Percentiles rank a stretch among this genome's conserved stretches.
Evolutionary conservation across 78 protist genomes (phyloP).

Genomic region (Bigelowiella natans): DNA sequence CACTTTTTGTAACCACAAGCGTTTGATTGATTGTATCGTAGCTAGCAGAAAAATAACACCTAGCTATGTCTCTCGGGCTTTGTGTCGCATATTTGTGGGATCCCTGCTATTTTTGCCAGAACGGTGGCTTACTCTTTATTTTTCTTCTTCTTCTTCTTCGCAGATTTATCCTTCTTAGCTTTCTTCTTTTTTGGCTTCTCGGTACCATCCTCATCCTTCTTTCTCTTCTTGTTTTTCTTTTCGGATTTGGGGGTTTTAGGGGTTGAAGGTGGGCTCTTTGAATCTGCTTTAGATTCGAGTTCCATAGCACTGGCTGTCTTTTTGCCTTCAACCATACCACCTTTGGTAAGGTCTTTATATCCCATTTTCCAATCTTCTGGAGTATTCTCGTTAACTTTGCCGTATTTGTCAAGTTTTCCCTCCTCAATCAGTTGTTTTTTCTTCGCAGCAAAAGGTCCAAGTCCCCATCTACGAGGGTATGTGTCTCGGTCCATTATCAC

Average conservation of each 20-base stretch:
- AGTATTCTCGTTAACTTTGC: constrained; percentile 85
- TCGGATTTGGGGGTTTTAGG: background rate
- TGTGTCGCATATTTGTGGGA: too few species aligned
- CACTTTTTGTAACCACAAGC: too few species aligned
- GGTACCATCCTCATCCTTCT: background rate
- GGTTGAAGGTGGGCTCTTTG: background rate
- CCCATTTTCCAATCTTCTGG: constrained; percentile 74
- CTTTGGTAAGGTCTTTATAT: background rate
- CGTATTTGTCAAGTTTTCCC: constrained; percentile 94
- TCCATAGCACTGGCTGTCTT: background rate
- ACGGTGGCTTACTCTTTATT: background rate
- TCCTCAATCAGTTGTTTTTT: constrained; percentile 82
- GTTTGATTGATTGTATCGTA: too few species aligned
- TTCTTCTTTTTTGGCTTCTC: background rate
- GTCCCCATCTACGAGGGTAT: constrained; percentile 98
- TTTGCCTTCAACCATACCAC: background rate
- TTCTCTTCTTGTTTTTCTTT: background rate
- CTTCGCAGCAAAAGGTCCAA: constrained; percentile 71
- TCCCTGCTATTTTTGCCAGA: too few species aligned
- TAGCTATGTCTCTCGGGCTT: too few species aligned
- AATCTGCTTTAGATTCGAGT: background rate
- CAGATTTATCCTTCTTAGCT: background rate
- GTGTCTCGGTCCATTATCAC: constrained; percentile 99
- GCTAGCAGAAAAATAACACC: too few species aligned
- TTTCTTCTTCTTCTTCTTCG: background rate